phyloP scores from a whole-genome alignment of 148 eudicot genomes.

The Rhododendron ovatum region DNA sequence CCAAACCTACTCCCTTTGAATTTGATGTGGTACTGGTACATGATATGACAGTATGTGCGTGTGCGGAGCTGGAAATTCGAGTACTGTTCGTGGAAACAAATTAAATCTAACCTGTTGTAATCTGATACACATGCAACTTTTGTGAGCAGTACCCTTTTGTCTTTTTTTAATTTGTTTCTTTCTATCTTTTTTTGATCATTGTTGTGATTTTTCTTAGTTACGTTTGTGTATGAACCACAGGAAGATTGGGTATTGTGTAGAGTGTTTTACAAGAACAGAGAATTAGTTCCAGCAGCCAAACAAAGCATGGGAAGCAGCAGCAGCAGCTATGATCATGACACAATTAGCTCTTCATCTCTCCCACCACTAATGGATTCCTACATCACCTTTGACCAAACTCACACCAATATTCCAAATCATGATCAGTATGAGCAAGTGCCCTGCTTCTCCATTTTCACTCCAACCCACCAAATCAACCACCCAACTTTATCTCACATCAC shows the following conservation, averaged over 20 bases:
- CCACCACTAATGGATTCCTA: conserved; percentile 43
- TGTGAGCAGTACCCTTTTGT: neutral
- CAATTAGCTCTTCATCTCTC: conserved; percentile 29
- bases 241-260: conserved; percentile 50
- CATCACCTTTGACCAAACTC: conserved; percentile 26
- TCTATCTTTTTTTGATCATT: no score
- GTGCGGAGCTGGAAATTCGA: neutral
- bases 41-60: neutral
- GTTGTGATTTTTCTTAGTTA: neutral
- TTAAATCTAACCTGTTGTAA: neutral
- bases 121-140: neutral
- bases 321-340: conserved; percentile 16
- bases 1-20: neutral
- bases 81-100: neutral
- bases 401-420: neutral
- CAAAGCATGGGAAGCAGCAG: conserved; percentile 14
- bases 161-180: neutral
- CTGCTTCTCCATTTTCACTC: conserved; percentile 40
- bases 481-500: conserved; percentile 19
- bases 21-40: neutral
- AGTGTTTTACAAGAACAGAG: conserved; percentile 36
- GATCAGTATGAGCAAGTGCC: conserved; percentile 34
- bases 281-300: conserved; percentile 10
- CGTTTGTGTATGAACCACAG: conserved; percentile 8
- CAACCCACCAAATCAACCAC: conserved; percentile 1